A percentile compares a stretch with the other conserved stretches of the same genome.
phyloP scores from a whole-genome alignment of 176 grass and related monocot species.

The Oryza glaberrima region DNA sequence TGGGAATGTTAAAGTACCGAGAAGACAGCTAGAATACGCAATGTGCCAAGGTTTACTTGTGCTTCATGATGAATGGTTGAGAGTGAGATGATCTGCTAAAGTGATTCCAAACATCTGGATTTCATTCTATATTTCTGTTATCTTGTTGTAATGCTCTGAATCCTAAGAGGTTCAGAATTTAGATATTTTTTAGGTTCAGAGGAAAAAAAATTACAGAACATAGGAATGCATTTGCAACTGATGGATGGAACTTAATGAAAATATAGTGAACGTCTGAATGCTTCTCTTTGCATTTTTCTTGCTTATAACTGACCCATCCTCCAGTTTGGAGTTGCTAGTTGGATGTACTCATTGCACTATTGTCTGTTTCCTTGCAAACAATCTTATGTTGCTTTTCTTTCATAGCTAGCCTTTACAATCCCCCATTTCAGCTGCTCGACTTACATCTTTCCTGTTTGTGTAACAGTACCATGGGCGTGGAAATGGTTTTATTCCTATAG shows the following conservation, averaged over 20 bases:
- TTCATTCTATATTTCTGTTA: slow-evolving; percentile 4
- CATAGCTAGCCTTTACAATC: neutral
- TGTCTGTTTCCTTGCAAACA: neutral
- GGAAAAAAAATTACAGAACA: neutral
- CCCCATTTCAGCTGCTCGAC: slow-evolving; percentile 9
- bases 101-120: neutral
- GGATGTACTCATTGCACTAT: neutral
- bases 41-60: neutral
- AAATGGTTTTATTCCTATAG: slow-evolving; percentile 90
- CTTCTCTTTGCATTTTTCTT: slow-evolving; percentile 2
- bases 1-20: neutral
- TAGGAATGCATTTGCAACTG: neutral
- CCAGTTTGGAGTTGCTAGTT: neutral
- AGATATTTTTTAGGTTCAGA: slow-evolving; percentile 4
- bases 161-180: neutral
- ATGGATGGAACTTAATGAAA: neutral
- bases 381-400: neutral
- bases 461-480: slow-evolving; percentile 64
- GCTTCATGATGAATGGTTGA: neutral
- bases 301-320: neutral
- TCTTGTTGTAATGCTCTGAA: neutral
- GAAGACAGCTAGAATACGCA: neutral
- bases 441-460: slow-evolving; percentile 20
- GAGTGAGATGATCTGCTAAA: neutral
- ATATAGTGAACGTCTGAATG: neutral